phyloP scores from a whole-genome alignment of 768 basidiomycete species.

The Inosperma sp. region DNA sequence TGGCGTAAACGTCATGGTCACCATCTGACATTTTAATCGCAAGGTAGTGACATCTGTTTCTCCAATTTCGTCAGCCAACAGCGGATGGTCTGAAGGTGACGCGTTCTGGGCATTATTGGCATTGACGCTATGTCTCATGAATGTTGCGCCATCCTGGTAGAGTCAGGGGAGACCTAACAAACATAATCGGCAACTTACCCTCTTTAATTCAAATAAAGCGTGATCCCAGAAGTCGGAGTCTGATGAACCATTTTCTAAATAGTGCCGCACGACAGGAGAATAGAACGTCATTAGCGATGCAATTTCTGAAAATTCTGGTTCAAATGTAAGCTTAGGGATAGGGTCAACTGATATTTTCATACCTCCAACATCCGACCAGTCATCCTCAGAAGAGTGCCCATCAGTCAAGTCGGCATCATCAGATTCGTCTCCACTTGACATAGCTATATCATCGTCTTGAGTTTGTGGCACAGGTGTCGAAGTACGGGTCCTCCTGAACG shows the following conservation, averaged over 20 bases:
- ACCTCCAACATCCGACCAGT: slow-evolving; percentile 41
- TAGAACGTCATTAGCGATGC: slow-evolving; percentile 41
- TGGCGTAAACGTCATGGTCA: slow-evolving; percentile 51
- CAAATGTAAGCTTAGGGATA: not conserved
- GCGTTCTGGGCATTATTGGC: not conserved
- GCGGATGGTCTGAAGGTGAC: not conserved
- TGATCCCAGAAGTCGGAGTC: slow-evolving; percentile 42
- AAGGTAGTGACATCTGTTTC: slow-evolving; percentile 33
- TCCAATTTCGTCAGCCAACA: slow-evolving; percentile 17
- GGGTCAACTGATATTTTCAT: not conserved
- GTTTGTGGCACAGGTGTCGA: slow-evolving; percentile 35
- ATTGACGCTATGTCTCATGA: slow-evolving; percentile 8
- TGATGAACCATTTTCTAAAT: slow-evolving; percentile 32
- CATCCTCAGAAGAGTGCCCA: slow-evolving; percentile 42
- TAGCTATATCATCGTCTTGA: slow-evolving; percentile 42
- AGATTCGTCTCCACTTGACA: slow-evolving; percentile 74
- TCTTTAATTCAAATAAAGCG: slow-evolving; percentile 42
- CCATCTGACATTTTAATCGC: slow-evolving; percentile 36
- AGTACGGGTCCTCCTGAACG: slow-evolving; percentile 48
- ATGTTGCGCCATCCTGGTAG: slow-evolving; percentile 23
- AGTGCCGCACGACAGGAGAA: slow-evolving; percentile 45
- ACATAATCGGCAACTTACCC: slow-evolving; percentile 33
- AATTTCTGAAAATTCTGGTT: no score
- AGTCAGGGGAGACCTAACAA: not conserved
- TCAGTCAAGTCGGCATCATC: slow-evolving; percentile 71